Conservation (phyloP, 164 flowering plant genomes). For the Magnolia officinalis region DNA sequence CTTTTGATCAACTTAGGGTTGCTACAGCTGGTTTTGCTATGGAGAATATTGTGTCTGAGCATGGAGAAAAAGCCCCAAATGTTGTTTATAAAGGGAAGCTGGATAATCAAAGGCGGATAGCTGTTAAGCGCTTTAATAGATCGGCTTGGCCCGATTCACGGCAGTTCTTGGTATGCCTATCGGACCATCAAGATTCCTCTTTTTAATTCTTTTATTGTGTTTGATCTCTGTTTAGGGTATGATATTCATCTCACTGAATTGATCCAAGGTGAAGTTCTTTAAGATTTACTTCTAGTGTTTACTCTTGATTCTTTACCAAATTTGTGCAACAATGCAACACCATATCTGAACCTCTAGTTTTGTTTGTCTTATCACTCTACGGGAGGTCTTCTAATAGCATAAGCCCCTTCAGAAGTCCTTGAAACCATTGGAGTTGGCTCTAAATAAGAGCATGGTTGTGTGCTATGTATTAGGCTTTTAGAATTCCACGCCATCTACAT, state of each 20-base stretch:
- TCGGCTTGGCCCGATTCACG: slow-evolving; percentile 90
- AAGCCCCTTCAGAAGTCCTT: too few relatives aligned
- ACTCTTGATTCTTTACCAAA: too few relatives aligned
- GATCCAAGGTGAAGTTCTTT: not conserved
- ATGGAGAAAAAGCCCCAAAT: slow-evolving; percentile 96
- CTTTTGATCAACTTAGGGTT: slow-evolving; percentile 67
- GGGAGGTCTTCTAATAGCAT: too few relatives aligned
- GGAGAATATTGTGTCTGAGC: slow-evolving; percentile 94
- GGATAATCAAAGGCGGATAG: slow-evolving; percentile 71
- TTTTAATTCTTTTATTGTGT: not conserved
- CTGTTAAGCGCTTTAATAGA: slow-evolving; percentile 79
- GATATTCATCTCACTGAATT: not conserved
- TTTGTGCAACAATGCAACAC: too few relatives aligned
- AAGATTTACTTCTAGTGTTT: too few relatives aligned
- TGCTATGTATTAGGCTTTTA: too few relatives aligned
- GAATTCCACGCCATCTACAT: too few relatives aligned
- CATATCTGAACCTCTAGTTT: too few relatives aligned
- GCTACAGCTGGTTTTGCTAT: slow-evolving; percentile 88
- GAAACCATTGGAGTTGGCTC: too few relatives aligned
- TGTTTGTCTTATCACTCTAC: too few relatives aligned
- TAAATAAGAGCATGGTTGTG: too few relatives aligned
- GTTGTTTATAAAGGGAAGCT: slow-evolving; percentile 88
- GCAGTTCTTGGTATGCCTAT: slow-evolving; percentile 66
- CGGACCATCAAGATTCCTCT: not conserved
- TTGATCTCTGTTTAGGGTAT: not conserved